Base-by-base conservation (phyloP, 108 stramenopile species). In the Parmales sp. region DNA sequence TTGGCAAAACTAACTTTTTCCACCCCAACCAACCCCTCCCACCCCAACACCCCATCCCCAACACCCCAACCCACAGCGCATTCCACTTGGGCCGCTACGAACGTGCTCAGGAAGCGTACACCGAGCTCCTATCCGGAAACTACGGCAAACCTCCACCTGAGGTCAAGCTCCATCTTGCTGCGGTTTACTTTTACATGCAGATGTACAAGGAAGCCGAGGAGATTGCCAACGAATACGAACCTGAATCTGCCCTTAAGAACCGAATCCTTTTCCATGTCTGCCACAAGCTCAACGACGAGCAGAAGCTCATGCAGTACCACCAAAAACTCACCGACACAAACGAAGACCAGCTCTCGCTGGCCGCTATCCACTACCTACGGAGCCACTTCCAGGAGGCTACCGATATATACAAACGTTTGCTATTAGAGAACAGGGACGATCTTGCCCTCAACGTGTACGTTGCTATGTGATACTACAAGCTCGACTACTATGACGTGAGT, bases 391-490 rank as follows among this genome's bases (percentile, higher is more conserved):
- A 92, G 65, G 84, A 88, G 80, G 87, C 90, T 19, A 85, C 79
- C 23, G 86, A 89, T 44, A 76, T 90, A 36, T 92, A 86, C 86
- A 87, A 89, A 54, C 66, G 76, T 20, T 76, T 90, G 22, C 73
- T 90, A 49, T 63, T 85, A 44, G 84, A 90, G 46, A 71, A 89
- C 60, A 78, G 77, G 7, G 86, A 89, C 23, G 85, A 86, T 68
- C 65, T 87, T 6, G 91, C 89, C 18, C 78, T 92, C 23, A 83
- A 92, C 67, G 89, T 92, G 38, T 92, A 89, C 71, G 82, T 88
- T 41, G 88, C 91, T 20, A 89, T 90, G 85, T 90, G 88, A 68
- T 89, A 88, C 71, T 92, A 86, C 83, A 89, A 90, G 75, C 84
- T 88, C 68, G 76, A 87, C 60, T 84, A 86, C 71, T 89, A 89